Percentiles rank a stretch among this genome's conserved stretches.
phyloP scores from a whole-genome alignment of 2,329 filamentous ascomycete species.

The Scleromitrula shiraiana region DNA sequence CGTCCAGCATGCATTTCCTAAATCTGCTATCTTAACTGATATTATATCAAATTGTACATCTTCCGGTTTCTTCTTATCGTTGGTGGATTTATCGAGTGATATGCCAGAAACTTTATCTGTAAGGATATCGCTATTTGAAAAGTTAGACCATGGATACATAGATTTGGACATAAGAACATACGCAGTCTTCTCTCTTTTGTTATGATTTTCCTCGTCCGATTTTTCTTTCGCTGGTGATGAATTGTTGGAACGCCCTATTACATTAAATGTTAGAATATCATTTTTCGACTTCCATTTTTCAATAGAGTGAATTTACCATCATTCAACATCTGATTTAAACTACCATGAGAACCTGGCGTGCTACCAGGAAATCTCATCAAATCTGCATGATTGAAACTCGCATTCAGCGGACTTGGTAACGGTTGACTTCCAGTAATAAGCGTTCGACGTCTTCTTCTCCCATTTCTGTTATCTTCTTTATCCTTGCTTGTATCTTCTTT shows the following conservation, averaged over 20 bases:
- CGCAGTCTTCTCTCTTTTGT: slow-evolving; percentile 88
- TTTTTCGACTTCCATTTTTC: slow-evolving; percentile 27
- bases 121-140: slow-evolving; percentile 63
- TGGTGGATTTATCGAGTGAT: slow-evolving; percentile 70
- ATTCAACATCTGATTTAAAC: slow-evolving; percentile 76
- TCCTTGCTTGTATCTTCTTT: slow-evolving; percentile 62
- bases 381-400: slow-evolving; percentile 76
- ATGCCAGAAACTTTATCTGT: slow-evolving; percentile 93
- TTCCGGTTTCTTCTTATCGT: slow-evolving; percentile 57
- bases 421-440: slow-evolving; percentile 97
- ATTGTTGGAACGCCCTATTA: slow-evolving; percentile 36
- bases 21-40: slow-evolving; percentile 96
- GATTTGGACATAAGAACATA: slow-evolving; percentile 41
- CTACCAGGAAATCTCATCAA: slow-evolving; percentile 50
- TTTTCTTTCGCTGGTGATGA: slow-evolving; percentile 42
- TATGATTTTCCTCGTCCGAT: slow-evolving; percentile 57
- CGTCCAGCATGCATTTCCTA: slow-evolving; percentile 98
- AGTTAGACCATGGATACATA: slow-evolving; percentile 10
- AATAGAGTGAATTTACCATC: slow-evolving; percentile 55
- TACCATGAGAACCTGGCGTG: slow-evolving; percentile 58
- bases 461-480: slow-evolving; percentile 84
- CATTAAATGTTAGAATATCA: slow-evolving; percentile 46
- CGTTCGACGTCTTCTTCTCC: slow-evolving; percentile 78
- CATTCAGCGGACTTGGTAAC: slow-evolving; percentile 86
- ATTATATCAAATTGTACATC: slow-evolving; percentile 49